A percentile compares a stretch with the other conserved stretches of the same genome.
These are phyloP conservation scores for Meira miltonrushii DNA, from an alignment of 1,284 basidiomycete genomes.

Conservation along the genomic window DNA sequence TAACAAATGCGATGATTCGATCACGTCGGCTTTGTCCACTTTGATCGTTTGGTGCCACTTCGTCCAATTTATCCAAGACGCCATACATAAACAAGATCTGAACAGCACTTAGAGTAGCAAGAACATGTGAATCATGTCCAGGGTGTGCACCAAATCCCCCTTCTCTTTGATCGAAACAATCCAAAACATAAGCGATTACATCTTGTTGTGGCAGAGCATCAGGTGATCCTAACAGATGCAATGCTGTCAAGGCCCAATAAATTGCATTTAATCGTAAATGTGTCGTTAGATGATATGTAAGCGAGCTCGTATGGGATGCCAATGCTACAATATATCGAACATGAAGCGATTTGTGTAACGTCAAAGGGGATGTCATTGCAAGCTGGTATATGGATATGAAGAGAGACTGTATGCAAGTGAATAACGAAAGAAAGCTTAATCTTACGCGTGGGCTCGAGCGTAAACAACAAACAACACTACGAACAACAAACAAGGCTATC, in stretches of 20 bases:
- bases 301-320: constrained; percentile 16
- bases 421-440: too few species aligned
- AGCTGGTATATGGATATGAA: too few species aligned
- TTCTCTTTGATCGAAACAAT: constrained; percentile 65
- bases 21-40: too few species aligned
- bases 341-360: constrained; percentile 12
- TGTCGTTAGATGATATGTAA: constrained; percentile 79
- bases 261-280: constrained; percentile 93
- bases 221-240: constrained; percentile 70
- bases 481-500: too few species aligned
- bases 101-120: constrained; percentile 80
- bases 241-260: constrained; percentile 90
- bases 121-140: constrained; percentile 83
- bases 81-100: constrained; percentile 85
- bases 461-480: too few species aligned
- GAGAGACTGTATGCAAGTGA: too few species aligned
- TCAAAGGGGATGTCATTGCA: neutral
- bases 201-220: constrained; percentile 75
- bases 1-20: constrained; percentile 50
- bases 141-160: constrained; percentile 90
- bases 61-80: constrained; percentile 64
- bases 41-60: neutral
- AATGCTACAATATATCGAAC: constrained; percentile 13
- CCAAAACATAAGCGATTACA: constrained; percentile 83
- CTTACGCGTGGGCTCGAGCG: too few species aligned